A percentile compares a stretch with the other conserved stretches of the same genome.
Evolutionary conservation across 2,329 filamentous ascomycete genomes (phyloP).

Genomic region (Aspergillus sp.): DNA sequence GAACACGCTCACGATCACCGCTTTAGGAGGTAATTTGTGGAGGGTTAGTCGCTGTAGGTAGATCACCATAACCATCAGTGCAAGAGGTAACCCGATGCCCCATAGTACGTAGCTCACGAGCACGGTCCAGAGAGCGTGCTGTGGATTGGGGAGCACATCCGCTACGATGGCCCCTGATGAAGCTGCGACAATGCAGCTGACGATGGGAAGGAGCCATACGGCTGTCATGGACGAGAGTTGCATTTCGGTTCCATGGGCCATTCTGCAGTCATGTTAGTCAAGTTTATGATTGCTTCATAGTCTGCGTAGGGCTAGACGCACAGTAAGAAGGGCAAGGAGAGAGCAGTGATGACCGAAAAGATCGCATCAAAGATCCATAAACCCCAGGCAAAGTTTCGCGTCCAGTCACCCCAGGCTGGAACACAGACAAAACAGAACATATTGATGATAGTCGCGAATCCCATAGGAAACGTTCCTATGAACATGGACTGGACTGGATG

Average conservation of each 20-base stretch:
- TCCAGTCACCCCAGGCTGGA: slow-evolving; percentile 61
- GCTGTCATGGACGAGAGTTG: slow-evolving; percentile 64
- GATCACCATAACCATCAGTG: slow-evolving; percentile 65
- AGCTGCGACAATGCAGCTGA: slow-evolving; percentile 66
- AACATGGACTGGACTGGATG: slow-evolving; percentile 70
- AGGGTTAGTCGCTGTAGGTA: slow-evolving; percentile 71
- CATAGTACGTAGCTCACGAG: slow-evolving; percentile 69
- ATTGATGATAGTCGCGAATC: slow-evolving; percentile 67
- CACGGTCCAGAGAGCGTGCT: slow-evolving; percentile 64
- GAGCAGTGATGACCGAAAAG: slow-evolving; percentile 56
- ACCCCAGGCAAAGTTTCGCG: slow-evolving; percentile 58
- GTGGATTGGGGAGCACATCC: slow-evolving; percentile 55
- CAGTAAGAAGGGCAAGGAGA: slow-evolving; percentile 61
- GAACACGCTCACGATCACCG: slow-evolving; percentile 69
- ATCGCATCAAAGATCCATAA: slow-evolving; percentile 62
- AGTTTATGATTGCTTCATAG: not conserved
- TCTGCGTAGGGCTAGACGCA: slow-evolving; percentile 30
- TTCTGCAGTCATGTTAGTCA: slow-evolving; percentile 20
- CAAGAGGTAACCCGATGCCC: slow-evolving; percentile 65
- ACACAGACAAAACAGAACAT: slow-evolving; percentile 64
- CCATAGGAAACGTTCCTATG: slow-evolving; percentile 69
- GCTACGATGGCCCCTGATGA: slow-evolving; percentile 66
- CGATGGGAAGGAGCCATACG: slow-evolving; percentile 67
- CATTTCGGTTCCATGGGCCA: slow-evolving; percentile 24
- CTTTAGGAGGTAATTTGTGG: slow-evolving; percentile 68